Percentiles rank a stretch among this genome's conserved stretches.
Evolutionary conservation across 1,139 yeast species (phyloP).

Genomic region (Candida tropicalis): DNA sequence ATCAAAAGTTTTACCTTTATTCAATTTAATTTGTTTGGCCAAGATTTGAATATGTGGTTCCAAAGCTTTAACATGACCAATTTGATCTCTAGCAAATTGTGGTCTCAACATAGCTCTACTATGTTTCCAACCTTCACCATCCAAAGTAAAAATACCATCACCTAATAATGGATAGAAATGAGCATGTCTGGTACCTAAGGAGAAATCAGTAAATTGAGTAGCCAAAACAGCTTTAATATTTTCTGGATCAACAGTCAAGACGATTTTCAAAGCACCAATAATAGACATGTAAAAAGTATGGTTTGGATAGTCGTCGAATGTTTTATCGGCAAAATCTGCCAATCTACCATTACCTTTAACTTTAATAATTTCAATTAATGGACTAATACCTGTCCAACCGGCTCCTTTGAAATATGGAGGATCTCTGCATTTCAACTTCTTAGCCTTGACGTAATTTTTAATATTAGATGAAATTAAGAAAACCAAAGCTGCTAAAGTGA

Average conservation of each 20-base stretch:
- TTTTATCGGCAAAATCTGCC: conserved; percentile 23
- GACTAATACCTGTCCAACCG: conserved; percentile 21
- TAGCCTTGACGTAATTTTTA: conserved; percentile 5
- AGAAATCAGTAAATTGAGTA: conserved; percentile 52
- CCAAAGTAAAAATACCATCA: conserved; percentile 60
- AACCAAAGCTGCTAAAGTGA: conserved; percentile 13
- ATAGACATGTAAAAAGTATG: conserved; percentile 39
- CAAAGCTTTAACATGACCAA: conserved; percentile 47
- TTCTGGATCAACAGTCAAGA: conserved; percentile 34
- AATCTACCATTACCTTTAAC: conserved; percentile 27
- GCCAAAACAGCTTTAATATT: conserved; percentile 41
- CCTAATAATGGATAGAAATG: conserved; percentile 51
- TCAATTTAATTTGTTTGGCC: conserved; percentile 29
- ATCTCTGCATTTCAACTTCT: conserved; percentile 14
- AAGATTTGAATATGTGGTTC: conserved; percentile 49
- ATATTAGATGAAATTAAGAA: conserved; percentile 8
- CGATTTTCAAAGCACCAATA: conserved; percentile 24
- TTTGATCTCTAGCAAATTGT: conserved; percentile 55
- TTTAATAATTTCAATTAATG: conserved; percentile 21
- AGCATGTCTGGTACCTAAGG: conserved; percentile 50
- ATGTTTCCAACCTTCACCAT: conserved; percentile 61
- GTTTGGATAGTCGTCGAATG: conserved; percentile 17
- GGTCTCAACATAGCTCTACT: conserved; percentile 59
- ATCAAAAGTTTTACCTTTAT: conserved; percentile 30
- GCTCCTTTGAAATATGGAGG: conserved; percentile 13